These are phyloP conservation scores for Cryptococcus neoformans DNA, from an alignment of 1,284 basidiomycete species.

Conservation along the genomic window DNA sequence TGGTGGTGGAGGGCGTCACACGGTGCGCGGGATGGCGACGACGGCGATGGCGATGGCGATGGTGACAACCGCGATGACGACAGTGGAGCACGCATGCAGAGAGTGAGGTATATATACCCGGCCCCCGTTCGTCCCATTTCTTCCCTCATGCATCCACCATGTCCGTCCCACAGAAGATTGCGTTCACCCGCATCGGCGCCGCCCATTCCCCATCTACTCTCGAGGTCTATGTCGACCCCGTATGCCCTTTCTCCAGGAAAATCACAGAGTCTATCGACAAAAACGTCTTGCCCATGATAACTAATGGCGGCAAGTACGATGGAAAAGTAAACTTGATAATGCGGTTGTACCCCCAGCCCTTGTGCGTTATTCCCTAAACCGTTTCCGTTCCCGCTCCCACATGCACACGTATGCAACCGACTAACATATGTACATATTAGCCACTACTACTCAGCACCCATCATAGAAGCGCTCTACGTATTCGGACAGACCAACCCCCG, in stretches of 20 bases:
- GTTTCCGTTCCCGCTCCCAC: background rate
- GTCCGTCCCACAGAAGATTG: background rate
- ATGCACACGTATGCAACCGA: background rate
- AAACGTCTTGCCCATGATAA: slow-evolving; percentile 48
- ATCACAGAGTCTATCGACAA: slow-evolving; percentile 46
- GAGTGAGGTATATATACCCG: too few species aligned
- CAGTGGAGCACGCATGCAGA: too few species aligned
- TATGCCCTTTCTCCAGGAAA: slow-evolving; percentile 69
- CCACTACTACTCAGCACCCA: slow-evolving; percentile 70
- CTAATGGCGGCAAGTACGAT: slow-evolving; percentile 63
- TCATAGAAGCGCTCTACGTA: slow-evolving; percentile 77
- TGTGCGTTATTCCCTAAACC: slow-evolving; percentile 41
- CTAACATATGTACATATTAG: slow-evolving; percentile 36
- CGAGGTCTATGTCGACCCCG: slow-evolving; percentile 61
- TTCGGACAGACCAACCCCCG: slow-evolving; percentile 67
- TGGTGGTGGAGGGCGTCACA: too few species aligned
- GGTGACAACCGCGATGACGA: too few species aligned
- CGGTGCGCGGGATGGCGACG: slow-evolving; percentile 2
- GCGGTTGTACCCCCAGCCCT: slow-evolving; percentile 69
- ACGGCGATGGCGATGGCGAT: too few species aligned
- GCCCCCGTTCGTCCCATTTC: too few species aligned
- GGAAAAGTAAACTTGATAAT: slow-evolving; percentile 76
- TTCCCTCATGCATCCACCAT: background rate
- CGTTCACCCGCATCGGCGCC: background rate
- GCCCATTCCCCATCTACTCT: background rate